Evolutionary conservation across 2,329 filamentous ascomycete genomes (phyloP).

Genomic region (Geoglossum cookeanum): DNA sequence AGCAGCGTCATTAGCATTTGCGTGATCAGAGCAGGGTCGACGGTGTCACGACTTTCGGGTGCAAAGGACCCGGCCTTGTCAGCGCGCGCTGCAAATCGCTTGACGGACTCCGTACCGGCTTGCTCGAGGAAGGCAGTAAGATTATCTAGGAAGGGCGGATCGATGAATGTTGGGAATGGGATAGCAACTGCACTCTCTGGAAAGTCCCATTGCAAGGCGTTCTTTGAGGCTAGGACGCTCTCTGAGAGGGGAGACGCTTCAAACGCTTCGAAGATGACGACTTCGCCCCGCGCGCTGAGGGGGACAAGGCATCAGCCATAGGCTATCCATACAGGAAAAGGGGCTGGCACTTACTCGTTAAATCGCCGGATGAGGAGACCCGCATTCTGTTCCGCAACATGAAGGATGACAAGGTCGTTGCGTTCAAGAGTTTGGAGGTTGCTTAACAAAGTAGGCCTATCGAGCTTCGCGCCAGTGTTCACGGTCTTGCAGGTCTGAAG

Average conservation of each 20-base stretch:
- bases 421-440: constrained; percentile 15
- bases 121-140: constrained; percentile 36
- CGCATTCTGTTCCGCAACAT: constrained; percentile 30
- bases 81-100: constrained; percentile 31
- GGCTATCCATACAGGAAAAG: neutral
- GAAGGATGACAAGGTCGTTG: constrained; percentile 22
- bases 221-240: constrained; percentile 30
- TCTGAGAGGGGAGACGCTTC: constrained; percentile 37
- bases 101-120: constrained; percentile 33
- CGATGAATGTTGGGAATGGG: constrained; percentile 20
- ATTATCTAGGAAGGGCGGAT: constrained; percentile 26
- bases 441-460: constrained; percentile 12
- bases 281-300: constrained; percentile 4
- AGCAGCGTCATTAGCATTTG: constrained; percentile 41
- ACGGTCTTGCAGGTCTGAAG: constrained; percentile 6
- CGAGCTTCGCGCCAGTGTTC: constrained; percentile 6
- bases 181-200: constrained; percentile 34
- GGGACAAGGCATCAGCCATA: neutral
- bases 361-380: constrained; percentile 24
- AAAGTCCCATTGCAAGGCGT: constrained; percentile 39
- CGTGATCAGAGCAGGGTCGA: constrained; percentile 36
- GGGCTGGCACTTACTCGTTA: constrained; percentile 14
- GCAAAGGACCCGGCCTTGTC: constrained; percentile 31
- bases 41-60: constrained; percentile 37
- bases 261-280: constrained; percentile 37